Evolutionary conservation across 78 protist species (phyloP), one percentile per base, ranked within the genome.

Genomic region (Tieghemostelium lacteum): DNA sequence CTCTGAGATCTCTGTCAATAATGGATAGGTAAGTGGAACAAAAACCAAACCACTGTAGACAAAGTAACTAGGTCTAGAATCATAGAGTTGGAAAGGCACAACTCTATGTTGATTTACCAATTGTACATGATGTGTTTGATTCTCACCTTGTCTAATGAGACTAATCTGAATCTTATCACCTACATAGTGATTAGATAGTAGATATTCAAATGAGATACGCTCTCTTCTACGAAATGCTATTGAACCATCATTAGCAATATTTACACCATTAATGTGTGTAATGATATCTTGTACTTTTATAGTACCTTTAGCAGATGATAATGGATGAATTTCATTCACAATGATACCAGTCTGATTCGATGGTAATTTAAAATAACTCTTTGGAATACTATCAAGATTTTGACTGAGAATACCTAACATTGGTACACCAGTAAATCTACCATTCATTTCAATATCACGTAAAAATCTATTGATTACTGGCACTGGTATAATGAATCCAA

Each of bases 401-500:
- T 83, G 91, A 37, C 72, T 29, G 19, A 69, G 10, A 24, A 83
- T 83, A 5, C 91, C 91, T n/a, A 83, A 26, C 78, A 69, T 83
- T 52, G 91, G 91, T 10, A 67, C 91, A 69, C 91, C 91, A 5
- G 91, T 83, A 28, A 83, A 83, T 31, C 74, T 95, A 7, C 86
- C 86, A 54, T 71, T 69, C 40, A 50, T 7, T 34, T 88, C 88
- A 19, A 67, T 52, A 28, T 88, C 94, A 37, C 42, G 22, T 34
- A 95, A 39, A 71, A 91, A 95, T 66, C 88, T 74, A 36, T 50
- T 57, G 45, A 93, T 52, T 5, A 86, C 74, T 8, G 95, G 93
- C 39, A 64, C 62, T 12, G 97, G 97, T 42, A 95, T 93, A 52
- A 95, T 78, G 58, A 87, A 95, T 1, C 95, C 95, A 42, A 95